Base-by-base conservation (phyloP, 176 grass and related monocot genomes). In the Coix lacrymajobi region DNA sequence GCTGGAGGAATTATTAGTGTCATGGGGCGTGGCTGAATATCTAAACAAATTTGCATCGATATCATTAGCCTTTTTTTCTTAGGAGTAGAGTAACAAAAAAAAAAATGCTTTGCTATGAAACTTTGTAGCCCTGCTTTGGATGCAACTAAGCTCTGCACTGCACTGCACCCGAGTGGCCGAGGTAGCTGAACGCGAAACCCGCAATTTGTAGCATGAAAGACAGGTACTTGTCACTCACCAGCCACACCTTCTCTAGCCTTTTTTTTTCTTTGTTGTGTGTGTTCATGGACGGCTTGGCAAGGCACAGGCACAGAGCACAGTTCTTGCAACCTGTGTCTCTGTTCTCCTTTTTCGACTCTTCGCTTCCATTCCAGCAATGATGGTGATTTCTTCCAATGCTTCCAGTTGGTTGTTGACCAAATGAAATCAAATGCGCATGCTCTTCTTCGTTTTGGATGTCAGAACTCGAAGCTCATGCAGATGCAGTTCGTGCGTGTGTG, bases 101-200 rank as follows among this genome's bases (percentile, higher is more conserved):
- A 17, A 52, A 28, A 62, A 70, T 43, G 75, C 41, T 67, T 69
- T 32, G 69, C 41, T 67, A 76, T 32, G 69, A 41, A 3, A 48
- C 80, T 83, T 73, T 83, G 11, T 79, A 84, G 81, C 67, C 67
- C 68, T 79, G 61, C 76, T 80, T 88, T 88, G 69, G 75, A 74
- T 84, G 80, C 44, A 66, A 79, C 80, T 83, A 54, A 88, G 8
- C 75, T 78, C 36, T 46, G 62, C 62, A 69, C 60, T 46, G 62
- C 62, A 69, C 60, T 65, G 76, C 39, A 45, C 75, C 75, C 57
- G 44, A 63, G 56, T 60, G 56, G 56, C n/a, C 10, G 56, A 60
- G n/a, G n/a, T n/a, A n/a, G 28, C 26, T 45, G 39, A 79, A 65
- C 77, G 77, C 28, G 44, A 66, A 66, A 34, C 62, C 62, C 11